Evolutionary conservation across 78 protist genomes (phyloP), one percentile per base, ranked within the genome.

Genomic region (Acrasis kona): DNA sequence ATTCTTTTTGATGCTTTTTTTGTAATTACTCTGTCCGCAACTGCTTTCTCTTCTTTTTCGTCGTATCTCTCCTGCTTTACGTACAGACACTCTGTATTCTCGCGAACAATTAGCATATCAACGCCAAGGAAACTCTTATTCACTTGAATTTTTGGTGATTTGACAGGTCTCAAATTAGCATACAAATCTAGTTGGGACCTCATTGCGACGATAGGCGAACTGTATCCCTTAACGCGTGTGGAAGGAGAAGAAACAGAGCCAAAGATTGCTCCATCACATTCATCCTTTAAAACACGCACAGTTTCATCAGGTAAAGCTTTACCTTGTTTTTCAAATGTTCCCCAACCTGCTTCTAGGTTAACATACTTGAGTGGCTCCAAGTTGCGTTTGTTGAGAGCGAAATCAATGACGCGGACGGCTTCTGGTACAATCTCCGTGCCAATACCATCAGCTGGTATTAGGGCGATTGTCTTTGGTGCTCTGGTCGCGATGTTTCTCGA

Each of bases 41-140:
- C 19, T 50, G 61, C 61, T 50, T 50, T 50, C 19, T 50, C 19
- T 50, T 19, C 61, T 50, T 50, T 50, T 19, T 50, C 61, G 19
- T 50, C 61, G 19, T n/a, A n/a, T n/a, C 34, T 83, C 80, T 91
- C 95, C 19, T 85, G 81, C 57, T 92, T 92, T 30, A 80, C 84
- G 85, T 91, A 91, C 79, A 84, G 84, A 68, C 91, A 91, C 80
- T 91, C 95, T 27, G 95, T 91, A 85, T 91, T 91, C 68, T 91
- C 95, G 41, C 95, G 85, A 61, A 91, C 72, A 41, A 86, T 85
- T 31, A 86, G 89, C 2, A 80, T 42, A 83, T 91, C 88, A 28
- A 91, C 61, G 19, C 61, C 61, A n/a, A n/a, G 19, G 19, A n/a
- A n/a, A 19, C 61, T 50, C 61, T n/a, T n/a, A 50, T 50, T 50